Evolutionary conservation across 371 early-diverging fungal genomes (phyloP), one percentile per base, ranked within the genome.

Genomic region (Encephalitozoon intestinalis): DNA sequence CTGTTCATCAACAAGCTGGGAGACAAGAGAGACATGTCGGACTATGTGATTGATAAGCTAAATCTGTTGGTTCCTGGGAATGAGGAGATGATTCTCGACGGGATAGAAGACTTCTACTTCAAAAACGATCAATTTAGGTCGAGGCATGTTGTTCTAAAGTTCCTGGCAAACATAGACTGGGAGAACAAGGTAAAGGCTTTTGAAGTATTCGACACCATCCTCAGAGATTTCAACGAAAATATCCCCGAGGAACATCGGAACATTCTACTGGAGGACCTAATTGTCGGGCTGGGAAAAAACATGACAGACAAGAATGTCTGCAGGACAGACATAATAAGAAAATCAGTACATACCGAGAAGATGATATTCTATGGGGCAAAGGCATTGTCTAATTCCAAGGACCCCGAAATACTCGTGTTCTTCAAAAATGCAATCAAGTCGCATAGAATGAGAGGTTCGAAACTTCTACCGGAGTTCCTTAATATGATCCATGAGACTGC

Each of bases 91-190:
- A 40, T 80, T 41, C 25, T 80, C 7, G 49, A 63, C 4, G 70
- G 69, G 53, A 8, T 80, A 4, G 80, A 80, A 50, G 80, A 80
- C 65, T 80, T 77, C 63, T 76, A 71, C 49, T 77, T 64, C 53
- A 80, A 80, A 58, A 80, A 80, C 52, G 73, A 66, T 25, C 50
- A 26, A 49, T 80, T 77, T 43, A 67, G 73, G n/a, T 52, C 54
- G 23, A 77, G 51, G 23, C 25, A 58, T 39, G 58, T 58, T 46
- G 21, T 73, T 9, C 26, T 76, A 25, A 76, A 70, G 64, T 69
- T 80, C 26, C 28, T 80, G 23, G 28, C 37, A 6, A 26, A 3
- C 31, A 18, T 80, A 9, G 46, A 41, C 6, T 58, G 63, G 8
- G 21, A 41, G 26, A 52, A 68, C 37, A 63, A 66, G 31, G 11